Base-by-base conservation (phyloP, 2,329 filamentous ascomycete genomes). In the Lasiodiplodia sp. region DNA sequence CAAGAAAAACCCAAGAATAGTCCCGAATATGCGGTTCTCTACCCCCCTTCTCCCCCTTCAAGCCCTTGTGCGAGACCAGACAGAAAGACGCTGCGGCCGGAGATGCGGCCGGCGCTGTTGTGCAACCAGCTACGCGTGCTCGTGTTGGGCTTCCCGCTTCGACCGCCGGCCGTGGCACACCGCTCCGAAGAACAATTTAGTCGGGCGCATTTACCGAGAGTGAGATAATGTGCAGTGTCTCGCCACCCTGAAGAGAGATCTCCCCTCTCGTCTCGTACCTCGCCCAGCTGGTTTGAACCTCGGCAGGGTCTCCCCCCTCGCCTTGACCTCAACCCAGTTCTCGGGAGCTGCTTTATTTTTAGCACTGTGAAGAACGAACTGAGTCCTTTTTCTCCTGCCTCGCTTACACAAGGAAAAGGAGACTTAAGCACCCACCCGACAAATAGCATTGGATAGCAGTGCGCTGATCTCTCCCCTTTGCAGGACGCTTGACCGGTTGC, bases 181-280 rank as follows among this genome's bases (percentile, higher is more conserved):
- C 55, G 18, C 18, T 23, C 16, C 38, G 57, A 60, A 60, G 57
- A 60, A 60, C 55, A 47, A n/a, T 23, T 56, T n/a, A 34, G 16
- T 57, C 53, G 53, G 53, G 53, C 21, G 31, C 53, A 38, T 28
- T 57, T 38, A 38, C 55, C 55, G 55, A 38, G 37, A 18, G 28
- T 47, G 57, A 60, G 57, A 47, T 60, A 38, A 40, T n/a, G 23
- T 31, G 57, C 57, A 60, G 57, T n/a, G 57, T 60, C 57, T 60
- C 57, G 57, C 57, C 57, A 60, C 57, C 38, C 21, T 60, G 57
- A 47, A 60, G 38, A 60, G 38, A 60, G 37, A 12, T 40, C 37
- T 21, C 56, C 2, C 37, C 23, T n/a, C 14, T 18, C 21, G 25
- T n/a, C 38, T 44, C 34, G 34, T 58, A 37, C 31, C n/a, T 28